Base-by-base conservation (phyloP, 345 rosid species). In the Citrus trifoliata region DNA sequence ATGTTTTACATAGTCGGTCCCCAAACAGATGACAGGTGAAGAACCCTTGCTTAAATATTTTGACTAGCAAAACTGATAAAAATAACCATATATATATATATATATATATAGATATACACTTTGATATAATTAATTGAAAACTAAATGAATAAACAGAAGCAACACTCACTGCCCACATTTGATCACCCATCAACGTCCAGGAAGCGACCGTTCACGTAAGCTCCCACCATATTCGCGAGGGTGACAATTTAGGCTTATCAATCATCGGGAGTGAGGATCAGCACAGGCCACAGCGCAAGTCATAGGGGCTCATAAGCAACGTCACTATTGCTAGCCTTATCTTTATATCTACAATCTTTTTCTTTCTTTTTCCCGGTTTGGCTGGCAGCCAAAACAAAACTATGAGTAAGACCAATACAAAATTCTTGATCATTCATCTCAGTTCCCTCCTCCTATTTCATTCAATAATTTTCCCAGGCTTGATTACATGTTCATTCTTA, bases 131-230 rank as follows among this genome's bases (percentile, higher is more conserved):
- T 42, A 42, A 42, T 42, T 42, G 51, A 3, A 35, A 22, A 40
- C 5, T 30, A 40, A 33, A 25, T 32, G 37, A 58, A 40, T 55
- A 4, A 55, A 73, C n/a, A 21, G 37, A 59, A 76, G 62, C 53
- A 56, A n/a, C 71, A 73, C 70, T 66, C 82, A 81, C 85, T 86
- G 89, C 88, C 85, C 86, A 78, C 80, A 77, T 79, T 68, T 25
- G 78, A 64, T 77, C 85, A 68, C 56, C 81, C 75, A 70, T 84
- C 83, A 82, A n/a, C 82, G 51, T 64, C 84, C 67, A 75, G 77
- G 79, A 33, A 78, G 82, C 83, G 65, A 74, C 58, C 78, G 78
- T 72, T 66, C 88, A 48, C 63, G 81, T 80, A 78, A 83, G 83
- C 81, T 75, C 77, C 83, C 78, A 79, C 76, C 87, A 71, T 80